Base-by-base conservation (phyloP, 179 eudicot species). In the Drosera spatulata region DNA sequence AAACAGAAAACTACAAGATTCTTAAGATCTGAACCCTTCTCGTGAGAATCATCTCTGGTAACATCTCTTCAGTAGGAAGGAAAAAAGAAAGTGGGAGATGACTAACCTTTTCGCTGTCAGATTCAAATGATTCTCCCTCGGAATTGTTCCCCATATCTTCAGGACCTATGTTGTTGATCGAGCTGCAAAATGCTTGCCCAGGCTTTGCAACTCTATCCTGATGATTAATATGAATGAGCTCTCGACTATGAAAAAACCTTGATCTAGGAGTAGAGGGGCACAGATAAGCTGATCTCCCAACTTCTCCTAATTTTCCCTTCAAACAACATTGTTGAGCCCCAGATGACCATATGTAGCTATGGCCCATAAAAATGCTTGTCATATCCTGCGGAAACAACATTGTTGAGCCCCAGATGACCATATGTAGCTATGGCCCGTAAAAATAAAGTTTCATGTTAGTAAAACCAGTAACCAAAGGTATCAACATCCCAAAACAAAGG, bases 291-390 rank as follows among this genome's bases (percentile, higher is more conserved):
- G 63, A 69, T 56, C 63, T 69, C 39, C 63, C 66, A 14, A 70
- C 61, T 70, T 78, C 79, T 60, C 57, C 55, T 44, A 69, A 68
- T 50, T 73, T 69, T 69, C 74, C 79, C 58, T 65, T 60, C 51
- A 66, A 76, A 71, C 60, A 61, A 63, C 61, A 61, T 41, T 74
- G 76, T 22, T 53, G 71, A 71, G 74, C 72, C 57, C 81, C 77
- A 40, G 72, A 67, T 4, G 78, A 69, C 84, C 87, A 79, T 60
- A 74, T 60, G 59, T 76, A 77, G 61, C 86, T 75, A 60, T 73
- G 84, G 58, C 79, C 69, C 50, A 82, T 69, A 41, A 83, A 68
- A 66, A 87, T 76, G 75, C 82, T 85, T 58, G 80, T 79, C 90
- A 83, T 83, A 59, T 64, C 71, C 81, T 77, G 63, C 72, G n/a